phyloP scores from a whole-genome alignment of 306 rosid genomes.

The Sechiopsis laciniata region DNA sequence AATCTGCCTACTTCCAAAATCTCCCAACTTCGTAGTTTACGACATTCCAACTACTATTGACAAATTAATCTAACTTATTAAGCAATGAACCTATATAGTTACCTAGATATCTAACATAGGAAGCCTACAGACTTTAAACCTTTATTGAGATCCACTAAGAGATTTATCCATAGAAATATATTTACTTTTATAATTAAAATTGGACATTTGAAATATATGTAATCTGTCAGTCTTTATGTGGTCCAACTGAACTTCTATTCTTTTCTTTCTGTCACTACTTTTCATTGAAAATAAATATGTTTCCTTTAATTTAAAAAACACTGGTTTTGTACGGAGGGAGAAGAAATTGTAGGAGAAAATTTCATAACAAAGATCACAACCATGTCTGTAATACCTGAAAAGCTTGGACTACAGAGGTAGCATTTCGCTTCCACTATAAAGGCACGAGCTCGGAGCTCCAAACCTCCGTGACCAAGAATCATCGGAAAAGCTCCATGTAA shows the following conservation, averaged over 20 bases:
- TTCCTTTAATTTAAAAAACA: background rate
- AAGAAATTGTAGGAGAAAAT: background rate
- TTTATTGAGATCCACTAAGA: background rate
- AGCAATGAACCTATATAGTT: background rate
- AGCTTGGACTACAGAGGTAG: conserved; percentile 68
- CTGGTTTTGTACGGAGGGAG: background rate
- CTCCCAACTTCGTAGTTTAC: background rate
- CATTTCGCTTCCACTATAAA: conserved; percentile 82
- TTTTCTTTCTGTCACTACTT: background rate
- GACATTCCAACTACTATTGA: background rate
- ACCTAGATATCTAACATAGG: background rate
- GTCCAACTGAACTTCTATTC: background rate
- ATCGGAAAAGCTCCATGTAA: conserved; percentile 81
- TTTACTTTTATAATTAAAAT: background rate
- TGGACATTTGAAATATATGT: background rate
- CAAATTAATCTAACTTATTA: background rate
- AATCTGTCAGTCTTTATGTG: background rate
- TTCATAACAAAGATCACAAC: background rate
- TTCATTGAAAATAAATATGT: background rate
- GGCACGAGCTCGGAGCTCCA: conserved; percentile 92
- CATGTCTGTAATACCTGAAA: conserved; percentile 48
- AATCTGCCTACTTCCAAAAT: background rate
- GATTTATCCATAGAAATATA: background rate
- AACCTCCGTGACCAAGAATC: conserved; percentile 98
- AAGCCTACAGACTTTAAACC: background rate